These are phyloP conservation scores for Odontarrhena argentea DNA, from an alignment of 345 rosid genomes.

Conservation along the genomic window DNA sequence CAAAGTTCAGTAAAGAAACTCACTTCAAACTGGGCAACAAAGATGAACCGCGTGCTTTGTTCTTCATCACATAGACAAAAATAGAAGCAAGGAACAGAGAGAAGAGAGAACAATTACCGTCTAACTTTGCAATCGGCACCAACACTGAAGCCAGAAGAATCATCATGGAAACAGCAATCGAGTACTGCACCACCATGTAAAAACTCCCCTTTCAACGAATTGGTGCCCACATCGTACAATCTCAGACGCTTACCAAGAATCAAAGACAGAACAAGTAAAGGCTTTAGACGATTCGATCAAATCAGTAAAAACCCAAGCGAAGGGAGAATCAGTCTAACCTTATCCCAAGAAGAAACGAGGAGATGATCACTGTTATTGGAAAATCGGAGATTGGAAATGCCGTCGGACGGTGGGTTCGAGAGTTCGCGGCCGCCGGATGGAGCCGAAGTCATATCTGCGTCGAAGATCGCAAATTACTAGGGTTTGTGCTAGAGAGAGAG, in stretches of 20 bases:
- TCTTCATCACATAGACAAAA: conserved; percentile 6
- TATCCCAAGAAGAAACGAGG: conserved; percentile 99
- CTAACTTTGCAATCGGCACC: conserved; percentile 78
- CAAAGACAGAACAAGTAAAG: not conserved
- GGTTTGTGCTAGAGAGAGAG: conserved; percentile 10
- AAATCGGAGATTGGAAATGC: conserved; percentile 93
- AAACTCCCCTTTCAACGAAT: conserved; percentile 82
- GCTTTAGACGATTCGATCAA: not conserved
- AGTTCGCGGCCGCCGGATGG: conserved; percentile 86
- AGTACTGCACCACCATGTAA: conserved; percentile 91
- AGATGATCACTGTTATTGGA: conserved; percentile 95
- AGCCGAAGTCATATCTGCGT: conserved; percentile 44
- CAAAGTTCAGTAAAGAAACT: not conserved
- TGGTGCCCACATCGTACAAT: conserved; percentile 80
- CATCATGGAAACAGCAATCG: conserved; percentile 99
- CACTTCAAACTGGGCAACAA: not conserved
- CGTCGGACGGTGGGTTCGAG: conserved; percentile 80
- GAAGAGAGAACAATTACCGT: conserved; percentile 44
- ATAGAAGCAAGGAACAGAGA: not conserved
- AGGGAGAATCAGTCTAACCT: conserved; percentile 48
- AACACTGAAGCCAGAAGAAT: conserved; percentile 95
- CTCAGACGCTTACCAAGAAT: conserved; percentile 59
- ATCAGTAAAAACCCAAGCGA: not conserved
- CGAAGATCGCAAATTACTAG: conserved; percentile 24
- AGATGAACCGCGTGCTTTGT: not conserved